Base-by-base conservation (phyloP, 495 filamentous ascomycete genomes). In the Evernia prunastri region DNA sequence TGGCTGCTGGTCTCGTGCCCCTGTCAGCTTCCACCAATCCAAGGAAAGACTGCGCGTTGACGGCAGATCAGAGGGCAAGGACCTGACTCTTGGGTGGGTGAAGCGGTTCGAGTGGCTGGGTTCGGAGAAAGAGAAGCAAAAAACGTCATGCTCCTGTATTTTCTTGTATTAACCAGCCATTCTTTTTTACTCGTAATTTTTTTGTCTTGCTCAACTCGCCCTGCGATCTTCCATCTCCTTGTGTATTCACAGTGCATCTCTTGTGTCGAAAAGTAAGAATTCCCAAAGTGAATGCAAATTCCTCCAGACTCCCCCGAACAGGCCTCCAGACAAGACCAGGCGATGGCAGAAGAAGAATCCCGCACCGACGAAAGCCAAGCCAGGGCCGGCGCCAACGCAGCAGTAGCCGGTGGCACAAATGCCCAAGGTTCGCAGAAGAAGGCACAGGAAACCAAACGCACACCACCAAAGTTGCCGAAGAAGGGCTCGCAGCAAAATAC, bases 371-470 rank as follows among this genome's bases (percentile, higher is more conserved):
- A 71, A 58, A 42, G 53, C 29, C 66, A 70, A 64, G 63, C 68
- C 59, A 56, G 54, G 36, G 68, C 69, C 57, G 72, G 72, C 53
- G 66, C 64, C 66, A 69, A 67, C 39, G 66, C 64, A 49, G 66
- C 68, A 36, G 70, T 60, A 15, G 61, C 66, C 11, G 70, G 68
- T 29, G 66, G 61, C 56, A 39, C 63, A 31, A 67, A 63, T 60
- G 67, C 67, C 42, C 53, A 67, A 36, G 23, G 57, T 31, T 69
- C 70, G 56, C 60, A 69, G 40, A 69, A 71, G 29, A 58, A 67
- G 33, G 59, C 67, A 36, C 69, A 72, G 47, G 60, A 59, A 35
- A 53, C 53, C 18, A 71, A 71, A 57, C 61, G 67, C 59, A 71
- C 60, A 20, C 67, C 70, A 0, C 67, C 61, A 29, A 71, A 72